These are phyloP conservation scores for Astragalus glycyphyllos DNA, from an alignment of 306 rosid genomes.

Conservation along the genomic window DNA sequence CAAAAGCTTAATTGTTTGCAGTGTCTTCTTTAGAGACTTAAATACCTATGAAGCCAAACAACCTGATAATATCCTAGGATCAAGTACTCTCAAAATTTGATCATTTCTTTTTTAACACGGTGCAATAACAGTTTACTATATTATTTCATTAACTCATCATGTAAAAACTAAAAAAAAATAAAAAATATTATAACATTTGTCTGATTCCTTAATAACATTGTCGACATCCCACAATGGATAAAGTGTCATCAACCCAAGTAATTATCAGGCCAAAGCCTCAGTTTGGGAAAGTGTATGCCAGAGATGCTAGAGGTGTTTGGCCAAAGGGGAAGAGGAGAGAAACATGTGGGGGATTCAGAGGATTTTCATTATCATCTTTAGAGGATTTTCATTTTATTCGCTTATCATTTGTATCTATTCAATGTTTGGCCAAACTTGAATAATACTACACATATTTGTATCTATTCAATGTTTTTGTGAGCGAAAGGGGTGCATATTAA, in stretches of 20 bases:
- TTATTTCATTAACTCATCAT: neutral
- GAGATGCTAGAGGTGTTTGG: neutral
- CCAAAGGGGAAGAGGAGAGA: neutral
- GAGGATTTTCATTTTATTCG: neutral
- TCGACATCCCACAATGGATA: slow-evolving; percentile 2
- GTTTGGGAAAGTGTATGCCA: neutral
- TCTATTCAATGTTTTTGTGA: neutral
- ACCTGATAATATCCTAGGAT: neutral
- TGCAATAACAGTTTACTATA: slow-evolving; percentile 1
- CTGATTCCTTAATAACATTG: neutral
- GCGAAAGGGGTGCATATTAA: neutral
- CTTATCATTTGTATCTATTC: neutral
- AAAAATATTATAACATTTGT: neutral
- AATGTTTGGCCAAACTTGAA: slow-evolving; percentile 4
- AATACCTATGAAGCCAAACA: neutral
- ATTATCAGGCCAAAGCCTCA: neutral
- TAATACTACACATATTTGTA: neutral
- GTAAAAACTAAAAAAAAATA: neutral
- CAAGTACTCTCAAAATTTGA: slow-evolving; percentile 12
- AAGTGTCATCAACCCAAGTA: neutral
- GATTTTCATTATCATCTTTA: neutral
- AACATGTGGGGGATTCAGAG: neutral
- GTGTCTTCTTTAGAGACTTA: neutral
- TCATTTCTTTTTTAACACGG: neutral
- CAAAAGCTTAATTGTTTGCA: neutral